Percentiles rank a stretch among this genome's conserved stretches.
phyloP scores from a whole-genome alignment of 192 early-diverging fungal species.

The Thamnidium elegans region DNA sequence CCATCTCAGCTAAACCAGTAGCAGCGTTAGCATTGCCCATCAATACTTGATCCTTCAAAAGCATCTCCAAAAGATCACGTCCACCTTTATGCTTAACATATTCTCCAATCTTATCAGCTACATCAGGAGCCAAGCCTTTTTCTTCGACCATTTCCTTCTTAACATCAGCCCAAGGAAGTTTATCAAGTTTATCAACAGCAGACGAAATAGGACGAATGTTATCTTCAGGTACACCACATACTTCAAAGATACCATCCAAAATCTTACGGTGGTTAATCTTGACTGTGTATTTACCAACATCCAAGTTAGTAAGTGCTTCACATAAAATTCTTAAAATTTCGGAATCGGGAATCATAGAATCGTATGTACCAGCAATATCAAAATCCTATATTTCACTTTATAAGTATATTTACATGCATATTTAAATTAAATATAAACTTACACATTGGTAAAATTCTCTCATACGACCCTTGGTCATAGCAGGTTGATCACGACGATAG shows the following conservation, averaged over 20 bases:
- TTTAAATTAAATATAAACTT: conserved; percentile 25
- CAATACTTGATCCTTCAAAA: conserved; percentile 67
- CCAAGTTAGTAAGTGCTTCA: conserved; percentile 78
- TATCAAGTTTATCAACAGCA: conserved; percentile 96
- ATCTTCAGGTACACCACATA: conserved; percentile 87
- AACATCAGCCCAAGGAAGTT: conserved; percentile 90
- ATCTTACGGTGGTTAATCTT: conserved; percentile 98
- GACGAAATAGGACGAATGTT: conserved; percentile 92
- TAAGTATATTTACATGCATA: background rate
- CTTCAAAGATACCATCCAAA: conserved; percentile 95
- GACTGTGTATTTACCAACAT: conserved; percentile 86
- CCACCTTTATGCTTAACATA: conserved; percentile 84
- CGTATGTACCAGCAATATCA: conserved; percentile 93
- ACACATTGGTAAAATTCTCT: conserved; percentile 98
- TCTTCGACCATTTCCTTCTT: conserved; percentile 91
- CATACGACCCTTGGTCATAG: conserved; percentile 98
- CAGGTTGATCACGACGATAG: conserved; percentile 96
- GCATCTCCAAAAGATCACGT: conserved; percentile 70
- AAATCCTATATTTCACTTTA: conserved; percentile 67
- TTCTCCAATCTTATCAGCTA: conserved; percentile 90
- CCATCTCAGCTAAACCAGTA: conserved; percentile 85
- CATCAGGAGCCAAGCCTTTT: conserved; percentile 75
- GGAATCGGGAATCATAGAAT: conserved; percentile 96
- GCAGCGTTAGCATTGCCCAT: conserved; percentile 64
- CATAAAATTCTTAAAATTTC: conserved; percentile 80